phyloP scores from a whole-genome alignment of 768 basidiomycete genomes.

The Podaxis sp. region DNA sequence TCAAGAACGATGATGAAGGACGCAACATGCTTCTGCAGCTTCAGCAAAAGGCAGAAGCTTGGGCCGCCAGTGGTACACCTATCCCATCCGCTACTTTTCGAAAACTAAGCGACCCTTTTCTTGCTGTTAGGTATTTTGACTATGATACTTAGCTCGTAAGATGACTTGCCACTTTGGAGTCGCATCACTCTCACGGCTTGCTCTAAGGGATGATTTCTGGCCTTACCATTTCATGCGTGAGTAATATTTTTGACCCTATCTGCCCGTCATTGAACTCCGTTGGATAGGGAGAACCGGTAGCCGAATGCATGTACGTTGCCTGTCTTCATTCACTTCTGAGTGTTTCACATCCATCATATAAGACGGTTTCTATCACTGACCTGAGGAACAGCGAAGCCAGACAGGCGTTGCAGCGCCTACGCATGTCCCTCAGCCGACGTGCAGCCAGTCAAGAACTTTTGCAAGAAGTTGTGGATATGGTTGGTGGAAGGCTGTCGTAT shows the following conservation, averaged over 20 bases:
- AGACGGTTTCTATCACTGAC: conserved; percentile 73
- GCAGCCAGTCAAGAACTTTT: conserved; percentile 28
- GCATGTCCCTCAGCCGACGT: conserved; percentile 32
- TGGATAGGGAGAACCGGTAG: conserved; percentile 6
- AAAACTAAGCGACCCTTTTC: neutral
- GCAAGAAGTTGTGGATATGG: conserved; percentile 47
- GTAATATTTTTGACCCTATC: conserved; percentile 18
- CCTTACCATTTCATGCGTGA: conserved; percentile 64
- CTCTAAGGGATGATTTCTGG: conserved; percentile 77
- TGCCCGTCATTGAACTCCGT: neutral
- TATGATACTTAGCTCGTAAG: conserved; percentile 73
- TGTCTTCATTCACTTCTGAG: neutral
- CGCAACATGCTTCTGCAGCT: conserved; percentile 78
- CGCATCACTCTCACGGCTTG: conserved; percentile 13
- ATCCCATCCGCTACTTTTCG: conserved; percentile 6
- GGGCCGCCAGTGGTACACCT: conserved; percentile 71
- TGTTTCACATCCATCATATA: neutral
- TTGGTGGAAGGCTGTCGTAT: conserved; percentile 81
- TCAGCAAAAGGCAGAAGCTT: conserved; percentile 81
- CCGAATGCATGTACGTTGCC: conserved; percentile 52
- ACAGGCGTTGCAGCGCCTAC: conserved; percentile 51
- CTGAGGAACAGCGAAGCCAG: conserved; percentile 55
- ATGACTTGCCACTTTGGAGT: conserved; percentile 11
- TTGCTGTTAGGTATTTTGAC: conserved; percentile 58
- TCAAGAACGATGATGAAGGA: conserved; percentile 75